Conservation (phyloP, 2,329 filamentous ascomycete genomes). For the Zopfia rhizophila region DNA sequence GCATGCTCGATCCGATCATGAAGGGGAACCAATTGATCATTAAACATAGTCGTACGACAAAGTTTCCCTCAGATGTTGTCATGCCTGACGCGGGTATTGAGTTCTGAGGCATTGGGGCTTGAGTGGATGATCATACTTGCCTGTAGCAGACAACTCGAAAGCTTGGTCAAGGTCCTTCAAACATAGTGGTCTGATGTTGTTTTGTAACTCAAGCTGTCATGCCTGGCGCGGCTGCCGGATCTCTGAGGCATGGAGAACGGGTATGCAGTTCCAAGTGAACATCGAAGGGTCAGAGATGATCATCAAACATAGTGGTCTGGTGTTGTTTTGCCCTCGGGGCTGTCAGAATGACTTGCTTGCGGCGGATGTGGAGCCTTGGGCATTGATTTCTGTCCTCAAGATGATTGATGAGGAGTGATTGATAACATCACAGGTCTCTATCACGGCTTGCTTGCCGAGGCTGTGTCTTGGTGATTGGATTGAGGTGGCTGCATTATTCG, state of each 20-base stretch:
- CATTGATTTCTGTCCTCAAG: too few species aligned
- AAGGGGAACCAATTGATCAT: conserved; percentile 25
- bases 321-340: conserved; percentile 17
- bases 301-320: conserved; percentile 31
- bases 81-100: conserved; percentile 26
- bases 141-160: conserved; percentile 2
- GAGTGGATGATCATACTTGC: conserved; percentile 9
- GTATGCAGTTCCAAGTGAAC: conserved; percentile 19
- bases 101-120: conserved; percentile 24
- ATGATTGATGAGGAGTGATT: too few species aligned
- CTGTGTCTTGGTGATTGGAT: too few species aligned
- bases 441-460: too few species aligned
- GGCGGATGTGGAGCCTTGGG: too few species aligned
- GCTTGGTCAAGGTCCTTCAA: conserved; percentile 24
- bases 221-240: conserved; percentile 4
- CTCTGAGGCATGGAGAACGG: conserved; percentile 18
- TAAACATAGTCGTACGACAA: conserved; percentile 51
- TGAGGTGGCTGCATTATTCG: too few species aligned
- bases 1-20: background rate
- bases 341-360: too few species aligned
- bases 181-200: conserved; percentile 30
- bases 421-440: too few species aligned
- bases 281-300: conserved; percentile 1
- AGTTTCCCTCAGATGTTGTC: conserved; percentile 43
- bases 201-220: conserved; percentile 26